These are phyloP conservation scores for Globisporangium okanoganense DNA, from an alignment of 352 stramenopile genomes.

Conservation along the genomic window DNA sequence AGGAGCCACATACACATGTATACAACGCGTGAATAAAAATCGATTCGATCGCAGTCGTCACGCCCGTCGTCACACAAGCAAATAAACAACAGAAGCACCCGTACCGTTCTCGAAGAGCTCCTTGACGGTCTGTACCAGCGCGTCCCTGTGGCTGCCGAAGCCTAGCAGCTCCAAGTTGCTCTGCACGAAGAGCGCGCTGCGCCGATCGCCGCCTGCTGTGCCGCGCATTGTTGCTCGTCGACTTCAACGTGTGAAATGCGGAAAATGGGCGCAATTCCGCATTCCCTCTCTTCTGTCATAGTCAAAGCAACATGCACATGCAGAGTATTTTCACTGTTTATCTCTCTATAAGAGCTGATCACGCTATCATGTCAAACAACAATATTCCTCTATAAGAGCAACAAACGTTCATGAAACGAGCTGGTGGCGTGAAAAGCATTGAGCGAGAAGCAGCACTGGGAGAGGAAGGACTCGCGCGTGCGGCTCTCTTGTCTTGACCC, in stretches of 20 bases:
- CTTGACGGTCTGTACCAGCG: constrained; percentile 72
- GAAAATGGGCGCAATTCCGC: background rate
- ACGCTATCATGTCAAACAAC: background rate
- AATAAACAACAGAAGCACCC: background rate
- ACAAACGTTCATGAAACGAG: constrained; percentile 3
- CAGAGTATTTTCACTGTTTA: background rate
- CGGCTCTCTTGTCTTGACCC: background rate
- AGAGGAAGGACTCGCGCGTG: background rate
- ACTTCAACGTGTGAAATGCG: background rate
- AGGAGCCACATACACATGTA: background rate
- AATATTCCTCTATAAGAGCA: constrained; percentile 8
- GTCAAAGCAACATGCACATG: background rate
- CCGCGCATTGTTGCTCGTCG: background rate
- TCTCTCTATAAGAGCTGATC: constrained; percentile 3
- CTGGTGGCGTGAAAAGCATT: constrained; percentile 14
- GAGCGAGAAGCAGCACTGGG: background rate
- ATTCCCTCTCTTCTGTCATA: background rate
- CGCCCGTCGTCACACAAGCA: background rate
- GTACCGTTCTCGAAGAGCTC: constrained; percentile 83
- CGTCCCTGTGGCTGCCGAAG: constrained; percentile 53
- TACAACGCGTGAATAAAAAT: background rate
- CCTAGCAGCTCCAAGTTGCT: constrained; percentile 72
- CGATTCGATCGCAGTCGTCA: background rate
- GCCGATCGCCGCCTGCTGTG: constrained; percentile 12
- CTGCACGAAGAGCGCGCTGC: constrained; percentile 49